Conservation (phyloP, 179 eudicot genomes). For the Drosera spatulata region DNA sequence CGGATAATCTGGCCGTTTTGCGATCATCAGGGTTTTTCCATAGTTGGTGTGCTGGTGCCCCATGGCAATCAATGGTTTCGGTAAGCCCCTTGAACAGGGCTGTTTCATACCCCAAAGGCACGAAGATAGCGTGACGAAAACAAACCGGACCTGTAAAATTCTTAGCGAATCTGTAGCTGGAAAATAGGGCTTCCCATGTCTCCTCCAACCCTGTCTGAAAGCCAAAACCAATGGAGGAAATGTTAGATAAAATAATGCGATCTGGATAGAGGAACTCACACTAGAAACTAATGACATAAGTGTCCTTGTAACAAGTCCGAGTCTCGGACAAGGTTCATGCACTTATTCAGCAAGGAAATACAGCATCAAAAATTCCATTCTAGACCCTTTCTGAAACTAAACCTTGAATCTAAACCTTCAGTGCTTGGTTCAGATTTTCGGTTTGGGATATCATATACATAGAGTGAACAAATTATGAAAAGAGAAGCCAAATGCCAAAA, state of each 20-base stretch:
- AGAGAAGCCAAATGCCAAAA: neutral
- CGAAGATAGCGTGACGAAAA: conserved; percentile 76
- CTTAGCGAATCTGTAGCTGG: conserved; percentile 75
- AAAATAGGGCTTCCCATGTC: conserved; percentile 87
- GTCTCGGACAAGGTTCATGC: no score
- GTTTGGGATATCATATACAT: neutral
- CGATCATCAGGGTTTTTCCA: conserved; percentile 63
- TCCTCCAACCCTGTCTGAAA: conserved; percentile 81
- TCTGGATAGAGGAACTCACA: neutral
- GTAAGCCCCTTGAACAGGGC: conserved; percentile 68
- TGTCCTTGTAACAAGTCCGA: neutral
- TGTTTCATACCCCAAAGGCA: conserved; percentile 90
- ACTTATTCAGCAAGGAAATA: no score
- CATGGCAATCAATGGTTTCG: conserved; percentile 52
- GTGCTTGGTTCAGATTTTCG: neutral
- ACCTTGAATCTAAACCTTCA: no score
- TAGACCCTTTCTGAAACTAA: no score
- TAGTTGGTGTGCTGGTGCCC: conserved; percentile 61
- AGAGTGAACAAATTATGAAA: neutral
- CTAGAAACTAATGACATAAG: neutral
- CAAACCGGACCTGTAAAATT: conserved; percentile 71
- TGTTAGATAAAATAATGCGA: neutral
- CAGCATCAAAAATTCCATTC: no score
- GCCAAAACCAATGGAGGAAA: neutral
- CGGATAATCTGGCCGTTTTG: conserved; percentile 76